Evolutionary conservation across 2,329 filamentous ascomycete genomes (phyloP), one percentile per base, ranked within the genome.

Genomic region (Aspergillus sergii): DNA sequence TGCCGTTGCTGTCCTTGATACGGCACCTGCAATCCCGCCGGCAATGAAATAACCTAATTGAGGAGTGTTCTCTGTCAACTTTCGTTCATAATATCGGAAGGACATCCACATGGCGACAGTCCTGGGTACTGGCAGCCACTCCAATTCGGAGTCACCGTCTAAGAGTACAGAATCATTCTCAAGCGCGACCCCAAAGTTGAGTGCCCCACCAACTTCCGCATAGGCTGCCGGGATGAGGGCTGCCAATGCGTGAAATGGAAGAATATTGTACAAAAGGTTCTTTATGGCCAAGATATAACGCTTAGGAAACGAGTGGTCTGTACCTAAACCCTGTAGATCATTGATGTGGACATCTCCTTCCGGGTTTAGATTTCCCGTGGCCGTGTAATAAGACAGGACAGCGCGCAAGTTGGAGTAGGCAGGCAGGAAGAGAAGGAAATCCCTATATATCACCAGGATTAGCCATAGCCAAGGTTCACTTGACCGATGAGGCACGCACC

Each of bases 331-430:
- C 85, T 96, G 88, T 75, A 97, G 87, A 76, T 97, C 93, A 82
- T 96, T 94, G 82, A 98, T 89, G 73, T 92, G 86, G 70, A 95
- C 95, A 82, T 98, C 95, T 78, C 95, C 95, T 84, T 99, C 95
- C 65, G 93, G 85, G 73, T 92, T 97, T 76, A 99, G 85, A 78
- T 91, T 93, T 75, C 96, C 89, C 70, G 94, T 92, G 56, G 93
- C 91, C 63, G 91, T 90, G 79, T 97, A 99, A 80, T 96, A 98
- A 58, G 92, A 94, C 71, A 97, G 84, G 60, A 97, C 91, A 59
- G 92, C 89, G 74, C 89, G 88, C 51, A 99, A 85, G 68, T 91
- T 90, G 61, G 75, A 85, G 69, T 88, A 83, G 67, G 89, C 85
- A 74, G 84, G 88, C 64, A 98, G 91, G 79, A 98, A 98, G 51